Percentiles rank a stretch among this genome's conserved stretches.
Evolutionary conservation across 345 rosid genomes (phyloP).

Genomic region (Iberis pinnata): DNA sequence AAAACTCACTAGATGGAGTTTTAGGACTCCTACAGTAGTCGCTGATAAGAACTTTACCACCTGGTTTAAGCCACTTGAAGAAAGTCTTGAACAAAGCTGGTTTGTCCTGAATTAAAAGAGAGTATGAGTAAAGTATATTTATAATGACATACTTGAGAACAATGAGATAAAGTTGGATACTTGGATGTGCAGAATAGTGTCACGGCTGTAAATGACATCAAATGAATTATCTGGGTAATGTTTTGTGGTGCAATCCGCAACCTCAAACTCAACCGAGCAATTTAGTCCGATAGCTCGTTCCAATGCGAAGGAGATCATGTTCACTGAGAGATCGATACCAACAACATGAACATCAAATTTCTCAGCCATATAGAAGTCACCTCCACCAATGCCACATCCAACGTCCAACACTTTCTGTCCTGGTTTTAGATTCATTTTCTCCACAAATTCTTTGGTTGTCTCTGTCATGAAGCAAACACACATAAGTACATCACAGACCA

Average conservation of each 20-base stretch:
- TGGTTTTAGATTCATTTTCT: conserved; percentile 69
- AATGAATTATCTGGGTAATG: conserved; percentile 65
- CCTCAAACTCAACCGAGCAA: conserved; percentile 89
- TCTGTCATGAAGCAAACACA: conserved; percentile 39
- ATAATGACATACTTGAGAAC: too few species aligned
- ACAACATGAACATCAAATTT: conserved; percentile 73
- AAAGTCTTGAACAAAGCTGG: conserved; percentile 81
- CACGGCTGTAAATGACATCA: conserved; percentile 95
- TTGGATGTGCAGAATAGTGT: conserved; percentile 89
- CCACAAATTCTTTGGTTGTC: conserved; percentile 94
- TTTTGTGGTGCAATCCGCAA: conserved; percentile 91
- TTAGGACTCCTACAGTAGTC: conserved; percentile 79
- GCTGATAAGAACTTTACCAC: conserved; percentile 88
- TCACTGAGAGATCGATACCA: conserved; percentile 90
- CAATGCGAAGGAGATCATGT: conserved; percentile 90
- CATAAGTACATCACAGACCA: background rate
- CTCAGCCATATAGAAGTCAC: conserved; percentile 97
- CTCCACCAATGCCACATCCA: conserved; percentile 99
- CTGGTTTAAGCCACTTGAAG: conserved; percentile 92
- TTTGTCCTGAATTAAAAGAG: conserved; percentile 56
- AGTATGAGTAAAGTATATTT: too few species aligned
- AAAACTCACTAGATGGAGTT: conserved; percentile 65
- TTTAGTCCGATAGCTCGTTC: conserved; percentile 93
- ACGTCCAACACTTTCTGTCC: conserved; percentile 96
- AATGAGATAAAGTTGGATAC: conserved; percentile 31